Conservation (phyloP, 306 rosid species). For the Glycine tomentella region DNA sequence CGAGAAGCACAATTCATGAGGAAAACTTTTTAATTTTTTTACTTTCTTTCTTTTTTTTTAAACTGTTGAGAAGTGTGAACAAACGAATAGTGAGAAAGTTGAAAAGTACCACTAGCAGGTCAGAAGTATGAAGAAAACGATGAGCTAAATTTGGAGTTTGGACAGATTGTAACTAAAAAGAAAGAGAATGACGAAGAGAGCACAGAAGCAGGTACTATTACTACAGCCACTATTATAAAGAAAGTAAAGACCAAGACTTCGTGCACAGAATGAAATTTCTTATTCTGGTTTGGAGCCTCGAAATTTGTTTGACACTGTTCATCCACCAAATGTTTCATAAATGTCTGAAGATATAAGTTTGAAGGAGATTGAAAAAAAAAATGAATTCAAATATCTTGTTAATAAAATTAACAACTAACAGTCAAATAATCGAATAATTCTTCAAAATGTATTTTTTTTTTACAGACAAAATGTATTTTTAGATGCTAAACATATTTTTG, state of each 20-base stretch:
- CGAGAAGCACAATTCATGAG: constrained; percentile 5
- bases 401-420: too few relatives aligned
- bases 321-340: neutral
- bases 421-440: neutral
- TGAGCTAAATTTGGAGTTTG: neutral
- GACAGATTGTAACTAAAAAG: neutral
- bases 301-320: constrained; percentile 6
- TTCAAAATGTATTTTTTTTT: too few relatives aligned
- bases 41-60: too few relatives aligned
- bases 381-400: too few relatives aligned
- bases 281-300: neutral
- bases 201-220: neutral
- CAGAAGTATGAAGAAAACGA: neutral
- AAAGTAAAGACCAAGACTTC: constrained; percentile 38
- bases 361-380: too few relatives aligned
- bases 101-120: neutral
- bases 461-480: too few relatives aligned
- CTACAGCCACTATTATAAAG: neutral
- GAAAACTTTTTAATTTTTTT: too few relatives aligned
- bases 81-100: neutral
- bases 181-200: constrained; percentile 18
- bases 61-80: neutral
- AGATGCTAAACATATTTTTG: too few relatives aligned
- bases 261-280: neutral
- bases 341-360: too few relatives aligned